A percentile compares a stretch with the other conserved stretches of the same genome.
Conservation (phyloP, 2,329 filamentous ascomycete genomes). For the Pyrenophora seminiperda region DNA sequence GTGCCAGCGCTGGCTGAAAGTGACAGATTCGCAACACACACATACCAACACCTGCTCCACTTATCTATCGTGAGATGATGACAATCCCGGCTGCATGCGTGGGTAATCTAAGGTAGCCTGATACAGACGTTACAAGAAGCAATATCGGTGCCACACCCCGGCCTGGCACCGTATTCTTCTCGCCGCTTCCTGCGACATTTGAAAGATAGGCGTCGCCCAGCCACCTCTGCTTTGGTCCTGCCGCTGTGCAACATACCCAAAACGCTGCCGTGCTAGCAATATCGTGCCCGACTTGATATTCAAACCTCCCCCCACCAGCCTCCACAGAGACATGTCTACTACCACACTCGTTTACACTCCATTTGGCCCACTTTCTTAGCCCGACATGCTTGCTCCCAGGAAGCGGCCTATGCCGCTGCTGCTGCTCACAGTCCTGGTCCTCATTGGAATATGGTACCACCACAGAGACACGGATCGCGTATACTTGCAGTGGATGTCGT, state of each 20-base stretch:
- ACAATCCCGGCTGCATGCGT: slow-evolving; percentile 7
- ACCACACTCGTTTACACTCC: slow-evolving; percentile 21
- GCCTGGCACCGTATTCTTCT: slow-evolving; percentile 11
- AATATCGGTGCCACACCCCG: slow-evolving; percentile 19
- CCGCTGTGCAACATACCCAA: slow-evolving; percentile 5
- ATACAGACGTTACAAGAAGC: slow-evolving; percentile 31
- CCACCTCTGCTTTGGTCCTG: slow-evolving; percentile 13
- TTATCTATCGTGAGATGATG: slow-evolving; percentile 13
- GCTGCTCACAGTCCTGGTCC: slow-evolving; percentile 29
- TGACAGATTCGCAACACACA: background rate
- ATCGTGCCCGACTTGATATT: slow-evolving; percentile 1
- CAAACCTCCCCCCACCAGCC: slow-evolving; percentile 1
- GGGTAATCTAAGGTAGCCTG: slow-evolving; percentile 24
- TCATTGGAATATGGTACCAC: slow-evolving; percentile 39
- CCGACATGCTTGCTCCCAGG: slow-evolving; percentile 41
- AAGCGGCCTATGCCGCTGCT: slow-evolving; percentile 41
- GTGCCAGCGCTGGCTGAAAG: background rate
- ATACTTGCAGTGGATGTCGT: slow-evolving; percentile 38
- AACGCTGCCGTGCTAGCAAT: background rate
- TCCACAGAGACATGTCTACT: slow-evolving; percentile 27
- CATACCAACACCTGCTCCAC: slow-evolving; percentile 2
- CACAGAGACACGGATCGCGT: slow-evolving; percentile 33
- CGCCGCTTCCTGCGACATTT: slow-evolving; percentile 21
- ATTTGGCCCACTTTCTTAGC: slow-evolving; percentile 15
- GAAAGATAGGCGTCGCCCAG: slow-evolving; percentile 22